These are phyloP conservation scores for Aspergillus sergii DNA, from an alignment of 2,329 filamentous ascomycete species.

Conservation along the genomic window DNA sequence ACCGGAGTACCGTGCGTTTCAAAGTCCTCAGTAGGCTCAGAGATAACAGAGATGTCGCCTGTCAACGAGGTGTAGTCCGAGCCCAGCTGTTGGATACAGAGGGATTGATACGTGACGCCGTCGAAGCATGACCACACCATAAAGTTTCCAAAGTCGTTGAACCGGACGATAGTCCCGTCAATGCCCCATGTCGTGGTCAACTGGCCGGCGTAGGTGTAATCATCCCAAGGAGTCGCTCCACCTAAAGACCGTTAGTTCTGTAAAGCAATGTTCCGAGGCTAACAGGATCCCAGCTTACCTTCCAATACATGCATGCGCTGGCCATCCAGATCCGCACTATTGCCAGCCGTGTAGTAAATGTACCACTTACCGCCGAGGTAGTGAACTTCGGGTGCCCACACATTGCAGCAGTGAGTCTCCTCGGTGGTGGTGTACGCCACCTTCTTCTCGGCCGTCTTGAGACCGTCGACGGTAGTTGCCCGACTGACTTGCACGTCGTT, in stretches of 20 bases:
- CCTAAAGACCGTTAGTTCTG: conserved; percentile 31
- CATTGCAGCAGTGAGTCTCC: conserved; percentile 54
- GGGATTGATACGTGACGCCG: conserved; percentile 30
- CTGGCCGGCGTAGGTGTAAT: conserved; percentile 53
- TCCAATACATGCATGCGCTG: conserved; percentile 58
- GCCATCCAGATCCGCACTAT: conserved; percentile 48
- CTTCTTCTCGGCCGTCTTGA: conserved; percentile 58
- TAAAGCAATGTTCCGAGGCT: no score
- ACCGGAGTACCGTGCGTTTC: conserved; percentile 55
- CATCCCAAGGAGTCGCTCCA: conserved; percentile 55
- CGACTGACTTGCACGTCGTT: conserved; percentile 58
- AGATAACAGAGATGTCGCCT: conserved; percentile 53
- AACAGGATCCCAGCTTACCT: conserved; percentile 35
- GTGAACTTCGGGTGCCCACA: conserved; percentile 63
- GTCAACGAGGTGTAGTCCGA: conserved; percentile 28
- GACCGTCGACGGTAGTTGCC: conserved; percentile 56
- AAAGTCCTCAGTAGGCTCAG: conserved; percentile 54
- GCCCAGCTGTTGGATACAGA: conserved; percentile 17
- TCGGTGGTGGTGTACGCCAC: conserved; percentile 54
- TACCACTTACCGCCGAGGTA: conserved; percentile 56
- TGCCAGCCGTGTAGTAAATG: conserved; percentile 60
- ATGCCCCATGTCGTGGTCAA: conserved; percentile 56
- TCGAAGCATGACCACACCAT: conserved; percentile 57
- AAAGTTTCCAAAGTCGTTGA: conserved; percentile 54
- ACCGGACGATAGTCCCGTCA: conserved; percentile 57